Evolutionary conservation across 192 early-diverging fungal genomes (phyloP).

Genomic region (Haplosporangium gracile): DNA sequence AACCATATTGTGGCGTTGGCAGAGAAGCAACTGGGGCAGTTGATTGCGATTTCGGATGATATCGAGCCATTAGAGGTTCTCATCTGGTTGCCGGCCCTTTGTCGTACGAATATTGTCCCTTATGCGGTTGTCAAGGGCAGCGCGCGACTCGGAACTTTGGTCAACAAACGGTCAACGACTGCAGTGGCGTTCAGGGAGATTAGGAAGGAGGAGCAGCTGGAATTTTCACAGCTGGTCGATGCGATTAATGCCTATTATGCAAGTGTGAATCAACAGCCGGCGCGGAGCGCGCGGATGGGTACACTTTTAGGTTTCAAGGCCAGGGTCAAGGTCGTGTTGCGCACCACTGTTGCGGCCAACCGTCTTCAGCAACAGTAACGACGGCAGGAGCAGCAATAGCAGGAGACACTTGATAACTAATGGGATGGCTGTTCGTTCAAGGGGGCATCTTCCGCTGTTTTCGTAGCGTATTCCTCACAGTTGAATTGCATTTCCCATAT

Average conservation of each 20-base stretch:
- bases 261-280: conserved; percentile 85
- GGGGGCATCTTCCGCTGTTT: too few species aligned
- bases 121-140: conserved; percentile 97
- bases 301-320: conserved; percentile 93
- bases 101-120: conserved; percentile 97
- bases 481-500: too few species aligned
- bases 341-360: conserved; percentile 8
- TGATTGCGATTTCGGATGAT: conserved; percentile 97
- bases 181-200: conserved; percentile 93
- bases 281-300: conserved; percentile 93
- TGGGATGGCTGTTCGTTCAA: too few species aligned
- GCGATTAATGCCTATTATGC: conserved; percentile 73
- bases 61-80: conserved; percentile 97
- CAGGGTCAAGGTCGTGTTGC: conserved; percentile 78
- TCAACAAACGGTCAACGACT: conserved; percentile 98
- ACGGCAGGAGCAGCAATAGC: neutral
- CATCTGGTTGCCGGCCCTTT: conserved; percentile 95
- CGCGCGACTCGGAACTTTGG: conserved; percentile 93
- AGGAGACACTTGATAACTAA: neutral
- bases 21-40: conserved; percentile 94
- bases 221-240: conserved; percentile 83
- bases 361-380: neutral
- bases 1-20: conserved; percentile 96
- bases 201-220: conserved; percentile 89
- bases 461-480: too few species aligned